Conservation (phyloP, 805 yeast species). For the Candida nemodendra region DNA sequence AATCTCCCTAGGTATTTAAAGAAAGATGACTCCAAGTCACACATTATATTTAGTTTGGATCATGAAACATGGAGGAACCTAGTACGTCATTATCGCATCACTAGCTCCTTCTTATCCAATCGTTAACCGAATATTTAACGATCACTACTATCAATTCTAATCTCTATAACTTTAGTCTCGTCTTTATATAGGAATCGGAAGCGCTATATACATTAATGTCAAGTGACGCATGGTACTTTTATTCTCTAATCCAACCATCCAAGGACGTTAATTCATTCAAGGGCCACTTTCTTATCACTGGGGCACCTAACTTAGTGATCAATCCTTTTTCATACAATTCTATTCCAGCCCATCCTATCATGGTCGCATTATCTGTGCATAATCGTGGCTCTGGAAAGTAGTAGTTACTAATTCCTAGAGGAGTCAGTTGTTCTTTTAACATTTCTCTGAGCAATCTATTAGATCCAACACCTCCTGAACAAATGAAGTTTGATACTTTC, state of each 20-base stretch:
- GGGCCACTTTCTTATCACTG: constrained; percentile 87
- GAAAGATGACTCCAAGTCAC: constrained; percentile 40
- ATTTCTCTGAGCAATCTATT: constrained; percentile 55
- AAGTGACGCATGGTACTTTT: not conserved
- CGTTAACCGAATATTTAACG: constrained; percentile 1
- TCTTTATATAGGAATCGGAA: too few relatives aligned
- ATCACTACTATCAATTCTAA: too few relatives aligned
- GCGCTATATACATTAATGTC: not conserved
- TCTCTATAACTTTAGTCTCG: too few relatives aligned
- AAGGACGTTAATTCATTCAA: constrained; percentile 47
- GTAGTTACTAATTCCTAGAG: constrained; percentile 38
- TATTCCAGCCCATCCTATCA: constrained; percentile 98
- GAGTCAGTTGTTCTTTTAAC: constrained; percentile 36
- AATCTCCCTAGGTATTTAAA: constrained; percentile 18
- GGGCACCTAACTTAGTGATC: constrained; percentile 50
- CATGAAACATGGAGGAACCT: constrained; percentile 62
- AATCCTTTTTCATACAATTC: constrained; percentile 66
- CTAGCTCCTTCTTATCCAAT: constrained; percentile 41
- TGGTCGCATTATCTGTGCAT: constrained; percentile 93
- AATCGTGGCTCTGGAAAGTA: constrained; percentile 67
- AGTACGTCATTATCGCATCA: constrained; percentile 53
- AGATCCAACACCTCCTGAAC: constrained; percentile 95
- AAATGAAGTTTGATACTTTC: constrained; percentile 54
- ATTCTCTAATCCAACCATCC: constrained; percentile 51
- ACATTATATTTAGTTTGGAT: constrained; percentile 73